phyloP scores from a whole-genome alignment of 1,284 basidiomycete species.

The Wolfiporia cocos region DNA sequence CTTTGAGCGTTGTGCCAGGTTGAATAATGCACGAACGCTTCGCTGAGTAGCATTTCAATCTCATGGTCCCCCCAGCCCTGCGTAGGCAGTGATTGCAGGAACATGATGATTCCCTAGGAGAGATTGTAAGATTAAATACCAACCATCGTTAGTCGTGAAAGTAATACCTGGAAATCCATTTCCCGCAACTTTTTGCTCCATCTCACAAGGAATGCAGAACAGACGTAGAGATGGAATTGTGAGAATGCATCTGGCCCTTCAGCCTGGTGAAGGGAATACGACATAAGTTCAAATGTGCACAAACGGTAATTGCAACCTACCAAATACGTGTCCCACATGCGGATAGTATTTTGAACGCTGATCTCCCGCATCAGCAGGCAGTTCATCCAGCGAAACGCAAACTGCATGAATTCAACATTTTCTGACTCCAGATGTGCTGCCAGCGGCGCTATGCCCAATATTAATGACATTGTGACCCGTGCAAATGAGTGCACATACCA shows the following conservation, averaged over 20 bases:
- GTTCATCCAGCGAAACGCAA: constrained; percentile 99
- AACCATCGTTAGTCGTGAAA: constrained; percentile 5
- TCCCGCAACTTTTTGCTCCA: constrained; percentile 87
- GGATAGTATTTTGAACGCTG: constrained; percentile 88
- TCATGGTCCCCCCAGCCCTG: constrained; percentile 95
- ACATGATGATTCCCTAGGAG: constrained; percentile 94
- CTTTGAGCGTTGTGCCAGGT: constrained; percentile 95
- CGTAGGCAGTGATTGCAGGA: constrained; percentile 93
- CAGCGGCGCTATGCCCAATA: constrained; percentile 77
- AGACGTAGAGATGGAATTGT: constrained; percentile 95
- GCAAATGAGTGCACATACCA: constrained; percentile 40
- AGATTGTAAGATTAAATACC: constrained; percentile 1
- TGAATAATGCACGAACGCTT: constrained; percentile 92
- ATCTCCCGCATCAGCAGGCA: constrained; percentile 96
- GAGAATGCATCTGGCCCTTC: constrained; percentile 95
- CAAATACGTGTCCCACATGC: constrained; percentile 99
- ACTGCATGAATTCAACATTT: constrained; percentile 97
- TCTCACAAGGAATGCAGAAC: constrained; percentile 88
- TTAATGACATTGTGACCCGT: too few relatives aligned
- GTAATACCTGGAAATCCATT: constrained; percentile 91
- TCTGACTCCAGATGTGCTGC: constrained; percentile 79
- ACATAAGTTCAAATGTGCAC: neutral
- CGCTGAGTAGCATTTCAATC: constrained; percentile 90
- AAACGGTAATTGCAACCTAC: constrained; percentile 40
- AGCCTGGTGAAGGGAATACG: constrained; percentile 44